A percentile compares a stretch with the other conserved stretches of the same genome.
Evolutionary conservation across 2,329 filamentous ascomycete species (phyloP).

Genomic region (Phaeosphaeria sp.): DNA sequence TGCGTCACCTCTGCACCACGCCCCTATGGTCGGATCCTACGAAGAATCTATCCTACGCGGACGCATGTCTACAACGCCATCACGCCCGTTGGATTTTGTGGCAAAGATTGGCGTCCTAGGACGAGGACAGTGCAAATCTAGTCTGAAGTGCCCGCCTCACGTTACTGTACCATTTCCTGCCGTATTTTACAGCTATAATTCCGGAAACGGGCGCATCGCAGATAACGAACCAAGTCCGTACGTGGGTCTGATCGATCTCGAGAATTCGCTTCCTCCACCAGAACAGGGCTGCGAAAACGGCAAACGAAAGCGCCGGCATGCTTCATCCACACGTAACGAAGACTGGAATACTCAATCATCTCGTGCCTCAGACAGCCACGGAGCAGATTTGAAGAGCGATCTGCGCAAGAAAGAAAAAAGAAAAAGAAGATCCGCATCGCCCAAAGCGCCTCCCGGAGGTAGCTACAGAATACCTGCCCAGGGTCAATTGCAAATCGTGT

Average conservation of each 20-base stretch:
- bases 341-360: slow-evolving; percentile 31
- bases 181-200: slow-evolving; percentile 93
- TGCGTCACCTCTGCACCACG: slow-evolving; percentile 79
- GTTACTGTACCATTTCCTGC: slow-evolving; percentile 91
- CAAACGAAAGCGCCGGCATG: slow-evolving; percentile 50
- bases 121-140: slow-evolving; percentile 85
- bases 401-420: slow-evolving; percentile 61
- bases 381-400: slow-evolving; percentile 33
- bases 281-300: slow-evolving; percentile 51
- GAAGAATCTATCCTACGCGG: slow-evolving; percentile 95
- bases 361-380: slow-evolving; percentile 20
- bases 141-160: slow-evolving; percentile 84
- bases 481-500: slow-evolving; percentile 93
- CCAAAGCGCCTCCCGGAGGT: slow-evolving; percentile 79
- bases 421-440: slow-evolving; percentile 63
- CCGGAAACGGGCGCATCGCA: slow-evolving; percentile 69
- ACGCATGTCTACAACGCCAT: slow-evolving; percentile 95
- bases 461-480: slow-evolving; percentile 93
- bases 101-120: slow-evolving; percentile 95
- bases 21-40: slow-evolving; percentile 96
- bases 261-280: slow-evolving; percentile 72
- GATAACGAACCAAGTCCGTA: slow-evolving; percentile 95
- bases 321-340: slow-evolving; percentile 30
- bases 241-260: slow-evolving; percentile 89
- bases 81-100: slow-evolving; percentile 88